Base-by-base conservation (phyloP, 495 filamentous ascomycete genomes). In the Penicillium diatomitis region DNA sequence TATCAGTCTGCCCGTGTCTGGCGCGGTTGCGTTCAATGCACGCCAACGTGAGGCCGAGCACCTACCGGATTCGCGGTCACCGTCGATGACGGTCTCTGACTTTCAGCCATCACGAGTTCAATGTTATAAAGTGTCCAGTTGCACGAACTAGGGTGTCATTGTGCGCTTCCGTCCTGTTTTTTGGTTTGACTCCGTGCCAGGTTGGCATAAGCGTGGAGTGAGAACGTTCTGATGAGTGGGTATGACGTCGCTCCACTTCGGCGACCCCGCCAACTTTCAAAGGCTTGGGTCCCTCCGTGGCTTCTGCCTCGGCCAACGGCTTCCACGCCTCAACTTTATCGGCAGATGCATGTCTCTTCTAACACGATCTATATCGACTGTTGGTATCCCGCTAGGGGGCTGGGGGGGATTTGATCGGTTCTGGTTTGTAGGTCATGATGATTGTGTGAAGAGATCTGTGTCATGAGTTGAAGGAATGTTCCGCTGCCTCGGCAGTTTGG, bases 181-280 rank as follows among this genome's bases (percentile, higher is more conserved):
- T 37, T 32, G 30, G 20, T 27, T 43, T 44, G 46, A 8, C 32
- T 41, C 32, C 44, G 44, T 10, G 36, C 47, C 47, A 38, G 44
- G 49, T 51, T 49, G 52, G 37, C 33, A 49, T 41, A 35, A 46
- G 46, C 48, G 33, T 32, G 50, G 29, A 31, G 36, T 27, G 40
- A 32, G 42, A 37, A 46, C 20, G 20, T 20, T 20, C 20, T 20
- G 20, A 52, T 44, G 50, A 45, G 59, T 55, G 61, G 61, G 48
- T 61, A 67, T 64, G 58, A 64, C 64, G 59, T 65, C 57, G 55
- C 10, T 56, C 52, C 47, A 34, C 52, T 41, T n/a, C n/a, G n/a
- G n/a, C 38, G 35, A 8, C 41, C 41, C n/a, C 30, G 30, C 41
- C 9, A 32, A 11, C 20, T 20, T 20, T 20, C 20, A 20, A 20